These are phyloP conservation scores for Yamadazyma oceani DNA, from an alignment of 1,139 yeast genomes.

Conservation along the genomic window DNA sequence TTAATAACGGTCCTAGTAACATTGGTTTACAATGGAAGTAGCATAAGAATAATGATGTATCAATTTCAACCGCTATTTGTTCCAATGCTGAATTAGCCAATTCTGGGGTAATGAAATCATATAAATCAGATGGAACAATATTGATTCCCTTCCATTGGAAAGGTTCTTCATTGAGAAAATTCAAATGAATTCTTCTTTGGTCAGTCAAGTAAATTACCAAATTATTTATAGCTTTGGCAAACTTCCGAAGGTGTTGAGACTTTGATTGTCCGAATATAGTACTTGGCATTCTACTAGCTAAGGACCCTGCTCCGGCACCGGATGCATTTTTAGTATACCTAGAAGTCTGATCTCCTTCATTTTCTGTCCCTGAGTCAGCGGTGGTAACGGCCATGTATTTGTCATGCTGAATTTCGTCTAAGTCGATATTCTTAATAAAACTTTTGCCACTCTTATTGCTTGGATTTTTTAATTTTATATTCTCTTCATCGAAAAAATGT, in stretches of 20 bases:
- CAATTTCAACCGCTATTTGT: conserved; percentile 45
- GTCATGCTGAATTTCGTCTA: conserved; percentile 25
- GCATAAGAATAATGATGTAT: conserved; percentile 76
- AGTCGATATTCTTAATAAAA: conserved; percentile 27
- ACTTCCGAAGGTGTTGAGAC: conserved; percentile 27
- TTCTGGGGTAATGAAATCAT: conserved; percentile 19
- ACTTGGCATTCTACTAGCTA: conserved; percentile 9
- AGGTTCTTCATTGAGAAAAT: conserved; percentile 33
- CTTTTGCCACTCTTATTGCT: conserved; percentile 21
- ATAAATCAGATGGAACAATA: conserved; percentile 41
- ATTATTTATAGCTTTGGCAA: conserved; percentile 47
- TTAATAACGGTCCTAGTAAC: conserved; percentile 77
- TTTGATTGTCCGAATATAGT: conserved; percentile 17
- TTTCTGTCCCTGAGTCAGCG: conserved; percentile 32
- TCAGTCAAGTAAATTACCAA: conserved; percentile 58
- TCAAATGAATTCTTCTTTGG: conserved; percentile 48
- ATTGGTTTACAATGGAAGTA: conserved; percentile 68
- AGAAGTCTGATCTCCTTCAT: conserved; percentile 14
- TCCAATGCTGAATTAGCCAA: conserved; percentile 9
- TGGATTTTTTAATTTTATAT: conserved; percentile 2
- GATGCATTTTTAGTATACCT: conserved; percentile 6
- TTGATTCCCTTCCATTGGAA: conserved; percentile 48
- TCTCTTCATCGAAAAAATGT: not conserved
- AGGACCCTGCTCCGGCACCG: not conserved
- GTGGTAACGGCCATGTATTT: conserved; percentile 15